Percentiles rank a stretch among this genome's conserved stretches.
Conservation (phyloP, 225 moss, liverwort and hornwort genomes). For the Pseudoscleropodium purum region DNA sequence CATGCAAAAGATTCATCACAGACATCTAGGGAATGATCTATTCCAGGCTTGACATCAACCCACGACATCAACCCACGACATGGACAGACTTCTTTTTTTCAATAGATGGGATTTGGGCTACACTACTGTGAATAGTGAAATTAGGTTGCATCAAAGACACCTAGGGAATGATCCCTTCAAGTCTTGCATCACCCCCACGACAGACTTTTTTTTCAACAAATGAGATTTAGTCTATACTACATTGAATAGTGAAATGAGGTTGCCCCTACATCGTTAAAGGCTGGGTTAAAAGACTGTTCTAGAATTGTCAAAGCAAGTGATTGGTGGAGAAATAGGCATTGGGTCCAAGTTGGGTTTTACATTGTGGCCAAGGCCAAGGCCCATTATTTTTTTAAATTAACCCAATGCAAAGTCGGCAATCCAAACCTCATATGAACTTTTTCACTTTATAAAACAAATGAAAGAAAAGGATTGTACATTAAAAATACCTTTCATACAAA, state of each 20-base stretch:
- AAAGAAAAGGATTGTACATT: neutral
- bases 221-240: neutral
- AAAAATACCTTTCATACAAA: neutral
- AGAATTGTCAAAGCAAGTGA: neutral
- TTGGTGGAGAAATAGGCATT: neutral
- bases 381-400: neutral
- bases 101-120: neutral
- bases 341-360: neutral
- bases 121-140: neutral
- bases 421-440: neutral
- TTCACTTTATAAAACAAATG: fast-evolving
- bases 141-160: neutral
- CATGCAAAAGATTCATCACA: neutral
- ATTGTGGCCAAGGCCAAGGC: neutral
- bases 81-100: neutral
- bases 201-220: neutral
- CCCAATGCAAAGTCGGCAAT: fast-evolving
- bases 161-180: neutral
- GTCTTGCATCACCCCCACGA: neutral
- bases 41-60: fast-evolving
- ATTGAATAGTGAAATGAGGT: neutral
- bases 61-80: no score
- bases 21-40: neutral
- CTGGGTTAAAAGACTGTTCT: neutral
- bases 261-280: neutral